Conservation (phyloP, 108 stramenopile genomes). For the Mediolabrus comicus region DNA sequence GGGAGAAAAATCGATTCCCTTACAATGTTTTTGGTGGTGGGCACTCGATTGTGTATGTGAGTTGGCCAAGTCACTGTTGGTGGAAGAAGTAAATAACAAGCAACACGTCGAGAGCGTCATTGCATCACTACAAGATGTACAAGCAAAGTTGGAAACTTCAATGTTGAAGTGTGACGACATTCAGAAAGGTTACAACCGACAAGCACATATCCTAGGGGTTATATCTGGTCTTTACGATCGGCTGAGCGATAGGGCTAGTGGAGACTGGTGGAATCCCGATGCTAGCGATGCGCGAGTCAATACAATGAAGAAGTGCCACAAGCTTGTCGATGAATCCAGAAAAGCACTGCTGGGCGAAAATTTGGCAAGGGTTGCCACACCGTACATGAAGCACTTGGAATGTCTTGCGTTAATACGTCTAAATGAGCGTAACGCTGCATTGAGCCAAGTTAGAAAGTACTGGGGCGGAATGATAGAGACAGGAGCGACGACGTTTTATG, state of each 20-base stretch:
- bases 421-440: constrained; percentile 15
- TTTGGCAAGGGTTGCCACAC: constrained; percentile 21
- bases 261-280: constrained; percentile 29
- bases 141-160: constrained; percentile 21
- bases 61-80: constrained; percentile 14
- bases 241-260: constrained; percentile 34
- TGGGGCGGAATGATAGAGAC: constrained; percentile 41
- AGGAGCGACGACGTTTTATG: constrained; percentile 45
- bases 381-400: constrained; percentile 43
- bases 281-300: constrained; percentile 20
- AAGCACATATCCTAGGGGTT: constrained; percentile 35
- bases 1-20: constrained; percentile 16
- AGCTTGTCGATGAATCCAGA: constrained; percentile 10
- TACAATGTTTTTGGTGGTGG: constrained; percentile 50
- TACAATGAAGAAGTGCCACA: not conserved
- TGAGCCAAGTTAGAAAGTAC: constrained; percentile 18
- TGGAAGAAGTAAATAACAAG: not conserved
- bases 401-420: constrained; percentile 21
- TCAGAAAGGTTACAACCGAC: constrained; percentile 15
- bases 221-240: constrained; percentile 36
- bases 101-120: not conserved
- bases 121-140: not conserved
- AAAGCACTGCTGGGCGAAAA: constrained; percentile 10
- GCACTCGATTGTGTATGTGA: constrained; percentile 26
- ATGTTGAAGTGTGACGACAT: constrained; percentile 14